Conservation (phyloP, 805 yeast species). For the Metschnikowia cerradonensis region DNA sequence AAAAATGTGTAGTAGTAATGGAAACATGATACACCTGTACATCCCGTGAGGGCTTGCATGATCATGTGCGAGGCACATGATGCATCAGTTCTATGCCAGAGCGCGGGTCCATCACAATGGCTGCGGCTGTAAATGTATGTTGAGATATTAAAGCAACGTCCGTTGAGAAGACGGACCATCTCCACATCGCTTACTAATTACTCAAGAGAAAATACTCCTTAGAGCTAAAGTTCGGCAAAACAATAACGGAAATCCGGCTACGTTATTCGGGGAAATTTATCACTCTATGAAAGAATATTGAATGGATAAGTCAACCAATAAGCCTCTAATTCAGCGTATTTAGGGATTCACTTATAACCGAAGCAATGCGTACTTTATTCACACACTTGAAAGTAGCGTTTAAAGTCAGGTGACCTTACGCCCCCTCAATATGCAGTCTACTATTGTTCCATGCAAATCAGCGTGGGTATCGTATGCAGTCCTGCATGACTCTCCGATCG, state of each 20-base stretch:
- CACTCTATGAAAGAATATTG: background rate
- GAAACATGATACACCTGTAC: background rate
- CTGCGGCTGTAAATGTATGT: background rate
- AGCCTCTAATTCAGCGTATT: background rate
- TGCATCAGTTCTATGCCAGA: background rate
- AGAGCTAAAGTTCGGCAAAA: background rate
- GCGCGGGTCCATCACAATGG: background rate
- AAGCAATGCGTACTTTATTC: background rate
- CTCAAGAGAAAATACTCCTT: background rate
- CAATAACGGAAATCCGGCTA: background rate
- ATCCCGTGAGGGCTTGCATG: background rate
- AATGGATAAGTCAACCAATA: background rate
- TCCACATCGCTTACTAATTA: background rate
- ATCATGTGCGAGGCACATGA: background rate
- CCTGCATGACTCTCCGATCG: background rate
- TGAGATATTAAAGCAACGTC: background rate
- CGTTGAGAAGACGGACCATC: background rate
- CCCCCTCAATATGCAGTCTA: background rate
- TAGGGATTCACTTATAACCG: background rate
- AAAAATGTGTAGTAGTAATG: background rate
- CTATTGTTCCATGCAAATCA: background rate
- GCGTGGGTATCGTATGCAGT: background rate
- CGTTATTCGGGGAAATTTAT: background rate
- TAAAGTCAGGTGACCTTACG: background rate
- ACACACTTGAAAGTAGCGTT: background rate